A percentile compares a stretch with the other conserved stretches of the same genome.
Evolutionary conservation across 768 basidiomycete genomes (phyloP).

Genomic region (Gloeostereum incarnatum): DNA sequence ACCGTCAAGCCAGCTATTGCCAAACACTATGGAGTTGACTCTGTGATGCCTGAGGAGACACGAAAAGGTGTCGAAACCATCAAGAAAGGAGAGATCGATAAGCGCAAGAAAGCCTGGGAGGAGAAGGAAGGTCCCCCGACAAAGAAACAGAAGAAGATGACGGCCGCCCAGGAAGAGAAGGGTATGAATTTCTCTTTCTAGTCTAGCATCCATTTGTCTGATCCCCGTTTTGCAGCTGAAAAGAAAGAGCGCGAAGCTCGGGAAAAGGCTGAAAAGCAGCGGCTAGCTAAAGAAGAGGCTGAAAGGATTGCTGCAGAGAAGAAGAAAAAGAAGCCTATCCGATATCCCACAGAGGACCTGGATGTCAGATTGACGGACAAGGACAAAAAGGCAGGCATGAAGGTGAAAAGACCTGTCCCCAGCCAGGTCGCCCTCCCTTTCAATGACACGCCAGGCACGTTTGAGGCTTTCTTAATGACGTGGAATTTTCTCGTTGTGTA

Average conservation of each 20-base stretch:
- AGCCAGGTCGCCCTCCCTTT: conserved; percentile 60
- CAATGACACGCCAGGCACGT: conserved; percentile 49
- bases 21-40: conserved; percentile 74
- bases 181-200: conserved; percentile 29
- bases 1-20: conserved; percentile 84
- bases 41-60: conserved; percentile 80
- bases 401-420: conserved; percentile 55
- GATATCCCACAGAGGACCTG: conserved; percentile 90
- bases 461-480: conserved; percentile 81
- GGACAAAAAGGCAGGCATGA: conserved; percentile 74
- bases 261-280: conserved; percentile 60
- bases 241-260: conserved; percentile 62
- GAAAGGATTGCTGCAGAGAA: conserved; percentile 67
- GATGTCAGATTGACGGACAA: conserved; percentile 74
- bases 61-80: conserved; percentile 69
- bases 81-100: conserved; percentile 86
- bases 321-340: conserved; percentile 84
- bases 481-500: conserved; percentile 96
- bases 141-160: conserved; percentile 78
- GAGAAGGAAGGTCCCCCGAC: conserved; percentile 77
- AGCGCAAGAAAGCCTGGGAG: conserved; percentile 86
- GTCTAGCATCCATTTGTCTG: too few relatives aligned
- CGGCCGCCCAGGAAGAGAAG: conserved; percentile 65
- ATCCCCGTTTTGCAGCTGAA: conserved; percentile 43
- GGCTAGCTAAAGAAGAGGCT: conserved; percentile 58